These are phyloP conservation scores for Venturia pyrina DNA, from an alignment of 2,329 filamentous ascomycete species.

Conservation along the genomic window DNA sequence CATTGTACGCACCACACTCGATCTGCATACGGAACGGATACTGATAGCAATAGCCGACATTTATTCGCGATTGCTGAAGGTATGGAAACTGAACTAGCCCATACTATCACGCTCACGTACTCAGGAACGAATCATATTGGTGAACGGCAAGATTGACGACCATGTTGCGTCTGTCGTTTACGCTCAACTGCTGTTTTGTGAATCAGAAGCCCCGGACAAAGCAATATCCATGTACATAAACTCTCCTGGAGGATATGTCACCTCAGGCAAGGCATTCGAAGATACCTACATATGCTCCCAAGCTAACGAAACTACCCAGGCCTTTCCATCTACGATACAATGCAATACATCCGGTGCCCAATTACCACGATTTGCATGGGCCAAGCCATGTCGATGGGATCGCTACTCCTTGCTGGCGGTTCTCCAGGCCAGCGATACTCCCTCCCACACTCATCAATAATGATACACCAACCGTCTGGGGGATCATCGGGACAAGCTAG, in stretches of 20 bases:
- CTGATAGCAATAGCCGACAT: constrained; percentile 26
- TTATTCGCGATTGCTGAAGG: constrained; percentile 37
- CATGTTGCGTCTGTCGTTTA: constrained; percentile 54
- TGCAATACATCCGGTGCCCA: constrained; percentile 89
- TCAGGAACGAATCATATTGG: constrained; percentile 83
- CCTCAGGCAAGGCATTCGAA: constrained; percentile 45
- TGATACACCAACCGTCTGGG: constrained; percentile 93
- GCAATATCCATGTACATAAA: constrained; percentile 98
- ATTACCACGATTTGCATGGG: constrained; percentile 94
- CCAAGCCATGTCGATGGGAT: constrained; percentile 91
- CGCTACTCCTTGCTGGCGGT: constrained; percentile 76
- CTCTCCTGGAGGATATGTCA: constrained; percentile 86
- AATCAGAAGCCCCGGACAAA: constrained; percentile 90
- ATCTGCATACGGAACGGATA: constrained; percentile 2
- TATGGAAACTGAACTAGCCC: background rate
- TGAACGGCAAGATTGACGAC: constrained; percentile 91
- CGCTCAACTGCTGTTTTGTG: constrained; percentile 92
- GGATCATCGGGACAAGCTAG: constrained; percentile 56
- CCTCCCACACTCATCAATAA: constrained; percentile 86
- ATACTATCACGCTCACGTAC: constrained; percentile 1
- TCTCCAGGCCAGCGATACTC: constrained; percentile 76
- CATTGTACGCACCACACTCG: constrained; percentile 26
- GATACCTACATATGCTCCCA: background rate
- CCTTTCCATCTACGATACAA: constrained; percentile 93
- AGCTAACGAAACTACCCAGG: constrained; percentile 22